Percentiles rank a stretch among this genome's conserved stretches.
Conservation (phyloP, 116 monocot genomes). For the Posidonia oceanica region DNA sequence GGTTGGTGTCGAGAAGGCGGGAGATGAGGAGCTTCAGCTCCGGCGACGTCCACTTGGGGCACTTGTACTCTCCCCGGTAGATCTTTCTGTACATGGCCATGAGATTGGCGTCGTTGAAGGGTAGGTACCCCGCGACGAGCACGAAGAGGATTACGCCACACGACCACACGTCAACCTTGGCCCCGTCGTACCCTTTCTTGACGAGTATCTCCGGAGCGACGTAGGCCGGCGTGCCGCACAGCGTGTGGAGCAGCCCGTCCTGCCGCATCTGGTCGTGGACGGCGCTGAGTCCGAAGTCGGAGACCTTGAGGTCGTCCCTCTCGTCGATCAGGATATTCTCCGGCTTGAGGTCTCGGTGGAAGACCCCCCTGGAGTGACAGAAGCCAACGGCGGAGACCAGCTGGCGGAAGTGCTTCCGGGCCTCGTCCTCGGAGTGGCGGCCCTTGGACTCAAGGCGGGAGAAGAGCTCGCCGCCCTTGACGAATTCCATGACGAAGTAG, state of each 20-base stretch:
- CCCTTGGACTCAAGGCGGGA: conserved; percentile 2
- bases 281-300: conserved; percentile 24
- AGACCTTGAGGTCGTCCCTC: conserved; percentile 43
- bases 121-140: conserved; percentile 43
- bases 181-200: conserved; percentile 19
- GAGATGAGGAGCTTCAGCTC: conserved; percentile 12
- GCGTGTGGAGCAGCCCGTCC: conserved; percentile 14
- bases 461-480: conserved; percentile 23
- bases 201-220: conserved; percentile 15
- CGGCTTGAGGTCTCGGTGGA: conserved; percentile 18
- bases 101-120: conserved; percentile 18
- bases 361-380: conserved; percentile 14
- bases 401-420: conserved; percentile 9
- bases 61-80: conserved; percentile 4
- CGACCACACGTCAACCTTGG: conserved; percentile 18
- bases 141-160: conserved; percentile 69
- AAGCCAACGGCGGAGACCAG: conserved; percentile 11
- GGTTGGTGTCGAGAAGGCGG: conserved; percentile 12
- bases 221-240: conserved; percentile 16
- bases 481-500: conserved; percentile 29
- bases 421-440: background rate
- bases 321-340: conserved; percentile 18
- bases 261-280: conserved; percentile 1
- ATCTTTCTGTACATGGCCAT: conserved; percentile 19
- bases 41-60: conserved; percentile 7